Percentiles rank a stretch among this genome's conserved stretches.
Conservation (phyloP, 176 grass and related monocot species). For the Zoysia japonica region DNA sequence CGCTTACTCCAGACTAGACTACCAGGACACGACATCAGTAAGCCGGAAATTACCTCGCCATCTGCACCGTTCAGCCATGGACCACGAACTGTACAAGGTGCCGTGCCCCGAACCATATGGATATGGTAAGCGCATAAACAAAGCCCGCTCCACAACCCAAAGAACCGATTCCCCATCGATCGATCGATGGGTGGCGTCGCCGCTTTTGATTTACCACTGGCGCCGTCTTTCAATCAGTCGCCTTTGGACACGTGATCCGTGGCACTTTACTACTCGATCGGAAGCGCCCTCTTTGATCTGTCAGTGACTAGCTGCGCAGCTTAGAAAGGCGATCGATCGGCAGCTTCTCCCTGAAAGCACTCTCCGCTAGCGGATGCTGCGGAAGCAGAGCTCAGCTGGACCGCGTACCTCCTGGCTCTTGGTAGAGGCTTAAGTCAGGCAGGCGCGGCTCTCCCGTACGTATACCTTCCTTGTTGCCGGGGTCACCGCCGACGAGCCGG, state of each 20-base stretch:
- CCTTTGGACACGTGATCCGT: constrained; percentile 43
- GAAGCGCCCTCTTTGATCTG: neutral
- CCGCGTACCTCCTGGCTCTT: constrained; percentile 17
- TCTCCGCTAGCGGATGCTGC: neutral
- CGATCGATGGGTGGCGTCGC: neutral
- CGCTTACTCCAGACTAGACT: neutral
- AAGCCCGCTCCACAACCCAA: constrained; percentile 45
- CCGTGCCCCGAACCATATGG: neutral
- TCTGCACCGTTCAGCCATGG: neutral
- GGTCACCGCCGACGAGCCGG: constrained; percentile 42
- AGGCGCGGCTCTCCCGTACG: constrained; percentile 15
- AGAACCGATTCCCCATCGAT: constrained; percentile 67
- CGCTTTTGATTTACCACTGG: constrained; percentile 20
- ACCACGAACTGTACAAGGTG: constrained; percentile 29
- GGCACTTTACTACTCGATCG: constrained; percentile 17
- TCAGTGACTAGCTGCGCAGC: neutral
- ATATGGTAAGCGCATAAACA: constrained; percentile 24
- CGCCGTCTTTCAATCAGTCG: constrained; percentile 28
- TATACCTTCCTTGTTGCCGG: constrained; percentile 80
- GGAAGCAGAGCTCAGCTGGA: neutral
- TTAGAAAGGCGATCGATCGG: constrained; percentile 6
- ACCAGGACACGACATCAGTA: neutral
- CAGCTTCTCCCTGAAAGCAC: constrained; percentile 33
- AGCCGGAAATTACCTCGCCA: constrained; percentile 45
- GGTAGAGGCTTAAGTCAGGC: neutral